Conservation (phyloP, 345 rosid genomes). For the Barbarea vulgaris region DNA sequence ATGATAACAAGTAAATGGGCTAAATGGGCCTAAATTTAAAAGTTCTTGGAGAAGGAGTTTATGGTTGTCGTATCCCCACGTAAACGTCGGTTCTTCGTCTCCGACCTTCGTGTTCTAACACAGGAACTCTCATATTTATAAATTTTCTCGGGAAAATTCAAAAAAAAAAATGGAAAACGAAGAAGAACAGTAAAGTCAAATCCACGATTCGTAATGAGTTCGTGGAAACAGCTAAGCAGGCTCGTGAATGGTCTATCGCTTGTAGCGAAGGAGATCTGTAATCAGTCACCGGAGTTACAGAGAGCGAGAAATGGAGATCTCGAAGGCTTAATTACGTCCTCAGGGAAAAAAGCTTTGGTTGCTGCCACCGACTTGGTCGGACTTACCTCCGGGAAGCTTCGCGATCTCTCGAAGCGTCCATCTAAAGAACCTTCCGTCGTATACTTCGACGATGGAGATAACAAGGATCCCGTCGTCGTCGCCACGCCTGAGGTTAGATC, state of each 20-base stretch:
- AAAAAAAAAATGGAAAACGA: neutral
- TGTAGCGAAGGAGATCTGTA: conserved; percentile 70
- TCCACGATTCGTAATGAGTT: conserved; percentile 44
- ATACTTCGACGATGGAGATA: conserved; percentile 40
- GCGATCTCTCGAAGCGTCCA: conserved; percentile 49
- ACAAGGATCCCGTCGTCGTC: neutral
- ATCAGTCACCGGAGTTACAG: conserved; percentile 53
- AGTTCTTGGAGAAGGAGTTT: neutral
- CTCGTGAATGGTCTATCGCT: conserved; percentile 68
- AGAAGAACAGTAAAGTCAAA: neutral
- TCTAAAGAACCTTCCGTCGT: conserved; percentile 70
- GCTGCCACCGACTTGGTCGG: conserved; percentile 84
- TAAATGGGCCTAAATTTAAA: conserved; percentile 27
- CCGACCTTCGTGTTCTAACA: conserved; percentile 43
- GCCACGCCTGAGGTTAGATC: conserved; percentile 20
- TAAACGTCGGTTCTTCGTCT: conserved; percentile 39
- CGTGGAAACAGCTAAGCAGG: conserved; percentile 59
- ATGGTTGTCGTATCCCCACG: conserved; percentile 41
- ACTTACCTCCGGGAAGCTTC: conserved; percentile 72
- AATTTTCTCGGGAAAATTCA: conserved; percentile 16
- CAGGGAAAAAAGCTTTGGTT: conserved; percentile 64
- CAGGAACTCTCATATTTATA: conserved; percentile 18
- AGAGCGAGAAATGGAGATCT: conserved; percentile 57
- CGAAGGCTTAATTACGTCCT: conserved; percentile 55
- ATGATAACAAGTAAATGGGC: neutral